Base-by-base conservation (phyloP, 441 rosid genomes). In the Adansonia rubrostipa region DNA sequence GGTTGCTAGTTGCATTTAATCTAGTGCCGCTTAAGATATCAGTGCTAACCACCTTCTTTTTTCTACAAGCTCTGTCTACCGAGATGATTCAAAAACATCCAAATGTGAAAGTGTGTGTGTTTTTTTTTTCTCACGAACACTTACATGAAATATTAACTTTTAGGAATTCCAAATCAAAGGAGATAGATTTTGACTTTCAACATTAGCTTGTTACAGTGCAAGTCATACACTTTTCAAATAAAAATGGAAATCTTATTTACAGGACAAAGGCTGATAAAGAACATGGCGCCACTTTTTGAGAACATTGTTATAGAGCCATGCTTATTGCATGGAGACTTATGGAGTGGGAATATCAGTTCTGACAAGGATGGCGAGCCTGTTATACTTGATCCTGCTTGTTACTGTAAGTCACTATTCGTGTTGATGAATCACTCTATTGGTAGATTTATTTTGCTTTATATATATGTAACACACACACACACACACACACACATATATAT, bases 331-430 rank as follows among this genome's bases (percentile, higher is more conserved):
- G 99, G 99, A 81, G 99, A 95, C 84, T 87, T 93, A 40, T 95
- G 98, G 98, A 95, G 99, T 40, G 99, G 97, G 85, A 95, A 95
- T 77, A 88, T 95, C 64, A 84, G 87, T 80, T 90, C 89, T 14
- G 94, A 90, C 87, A 88, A 86, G 86, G 87, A 88, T 69, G 91
- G 94, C 19, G 87, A 91, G 77, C 98, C 99, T 47, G 92, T 95
- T 74, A 90, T 93, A 79, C 98, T 95, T 53, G 98, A 95, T 82
- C 99, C 98, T 53, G 99, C 98, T n/a, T 95, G 99, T 80, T 93
- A 93, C 85, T 93, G 97, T 95, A 83, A 89, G 86, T 85, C 58
- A 0, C 0, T 14, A 24, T 56, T 20, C 28, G 42, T 22, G 60
- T 44, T 3, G 13, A 48, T 61, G 15, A 63, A 5, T 58, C 53